Evolutionary conservation across 345 rosid genomes (phyloP).

Genomic region (Geranium rotundifolium): DNA sequence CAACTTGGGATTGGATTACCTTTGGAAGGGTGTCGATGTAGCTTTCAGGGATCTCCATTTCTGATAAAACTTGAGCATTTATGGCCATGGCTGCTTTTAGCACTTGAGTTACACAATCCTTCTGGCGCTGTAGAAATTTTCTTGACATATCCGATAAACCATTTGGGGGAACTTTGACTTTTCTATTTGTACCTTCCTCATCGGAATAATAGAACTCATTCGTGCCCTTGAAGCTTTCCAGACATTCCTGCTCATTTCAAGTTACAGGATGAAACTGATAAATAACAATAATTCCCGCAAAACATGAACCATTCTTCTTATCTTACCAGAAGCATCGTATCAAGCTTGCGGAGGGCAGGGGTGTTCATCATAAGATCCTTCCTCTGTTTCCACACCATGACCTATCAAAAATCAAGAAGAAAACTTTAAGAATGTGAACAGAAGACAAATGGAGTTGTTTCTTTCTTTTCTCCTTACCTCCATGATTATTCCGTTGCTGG

Average conservation of each 20-base stretch:
- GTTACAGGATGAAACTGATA: not conserved
- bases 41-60: constrained; percentile 81
- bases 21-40: constrained; percentile 82
- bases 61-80: constrained; percentile 73
- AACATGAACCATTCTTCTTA: not conserved
- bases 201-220: constrained; percentile 62
- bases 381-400: constrained; percentile 75
- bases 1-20: constrained; percentile 13
- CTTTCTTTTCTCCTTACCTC: constrained; percentile 25
- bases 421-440: not conserved
- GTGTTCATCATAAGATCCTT: constrained; percentile 82
- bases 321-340: constrained; percentile 87
- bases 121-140: constrained; percentile 67
- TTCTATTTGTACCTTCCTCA: constrained; percentile 37
- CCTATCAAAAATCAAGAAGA: constrained; percentile 23
- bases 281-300: too few species aligned
- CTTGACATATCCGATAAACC: constrained; percentile 60
- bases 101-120: constrained; percentile 81
- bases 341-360: constrained; percentile 86
- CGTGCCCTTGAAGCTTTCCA: constrained; percentile 69
- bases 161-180: constrained; percentile 59
- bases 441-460: not conserved
- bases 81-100: constrained; percentile 96
- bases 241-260: constrained; percentile 41
- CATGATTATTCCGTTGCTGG: constrained; percentile 27